Conservation (phyloP, 768 basidiomycete genomes). For the Sutorius australiensis region DNA sequence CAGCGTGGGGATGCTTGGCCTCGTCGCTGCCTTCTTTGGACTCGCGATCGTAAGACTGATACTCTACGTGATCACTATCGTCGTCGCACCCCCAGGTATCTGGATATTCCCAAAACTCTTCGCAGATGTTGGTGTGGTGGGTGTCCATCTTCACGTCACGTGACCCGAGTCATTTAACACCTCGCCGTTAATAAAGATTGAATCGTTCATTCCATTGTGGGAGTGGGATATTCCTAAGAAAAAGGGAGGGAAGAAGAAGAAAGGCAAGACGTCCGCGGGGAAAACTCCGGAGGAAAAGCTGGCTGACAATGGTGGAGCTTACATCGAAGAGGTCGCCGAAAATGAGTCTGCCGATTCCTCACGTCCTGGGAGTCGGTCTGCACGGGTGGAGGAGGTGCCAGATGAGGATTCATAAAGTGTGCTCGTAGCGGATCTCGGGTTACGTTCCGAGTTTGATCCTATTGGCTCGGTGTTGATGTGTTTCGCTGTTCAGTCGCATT, state of each 20-base stretch:
- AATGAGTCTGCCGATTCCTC: conserved; percentile 33
- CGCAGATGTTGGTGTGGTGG: conserved; percentile 96
- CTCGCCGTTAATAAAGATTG: conserved; percentile 56
- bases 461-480: not conserved
- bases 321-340: conserved; percentile 34
- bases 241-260: conserved; percentile 66
- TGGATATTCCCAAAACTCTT: conserved; percentile 99
- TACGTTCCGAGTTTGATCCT: not conserved
- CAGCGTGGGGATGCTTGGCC: conserved; percentile 79
- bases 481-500: conserved; percentile 39
- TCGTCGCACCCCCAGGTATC: conserved; percentile 85
- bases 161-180: not conserved
- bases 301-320: conserved; percentile 39
- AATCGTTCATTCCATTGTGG: conserved; percentile 95
- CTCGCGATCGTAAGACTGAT: conserved; percentile 89
- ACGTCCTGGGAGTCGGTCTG: conserved; percentile 34
- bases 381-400: conserved; percentile 44
- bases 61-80: conserved; percentile 88
- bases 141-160: conserved; percentile 33
- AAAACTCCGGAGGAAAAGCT: conserved; percentile 39
- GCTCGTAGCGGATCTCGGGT: not conserved
- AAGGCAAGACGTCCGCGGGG: conserved; percentile 35
- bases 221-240: conserved; percentile 89
- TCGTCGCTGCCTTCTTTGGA: conserved; percentile 87
- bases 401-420: conserved; percentile 35